A percentile compares a stretch with the other conserved stretches of the same genome.
These are phyloP conservation scores for Starmerella powellii DNA, from an alignment of 805 yeast genomes.

Conservation along the genomic window DNA sequence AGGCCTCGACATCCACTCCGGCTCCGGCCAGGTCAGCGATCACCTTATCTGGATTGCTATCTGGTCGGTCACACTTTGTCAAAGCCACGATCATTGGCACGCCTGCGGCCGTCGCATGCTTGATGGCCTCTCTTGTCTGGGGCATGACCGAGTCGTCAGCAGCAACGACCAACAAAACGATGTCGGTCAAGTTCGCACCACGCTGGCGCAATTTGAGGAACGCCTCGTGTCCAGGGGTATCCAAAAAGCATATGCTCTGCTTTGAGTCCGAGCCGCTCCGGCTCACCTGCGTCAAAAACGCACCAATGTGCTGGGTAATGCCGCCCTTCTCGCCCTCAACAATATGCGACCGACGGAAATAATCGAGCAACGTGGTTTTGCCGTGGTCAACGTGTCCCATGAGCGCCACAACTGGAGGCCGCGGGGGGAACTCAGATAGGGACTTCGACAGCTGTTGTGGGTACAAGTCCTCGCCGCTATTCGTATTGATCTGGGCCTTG, in stretches of 20 bases:
- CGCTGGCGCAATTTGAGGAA: slow-evolving; percentile 92
- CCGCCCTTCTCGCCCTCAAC: slow-evolving; percentile 88
- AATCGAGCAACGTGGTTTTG: slow-evolving; percentile 85
- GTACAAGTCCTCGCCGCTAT: slow-evolving; percentile 47
- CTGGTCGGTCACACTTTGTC: slow-evolving; percentile 79
- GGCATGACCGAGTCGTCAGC: slow-evolving; percentile 98
- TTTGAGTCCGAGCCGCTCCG: slow-evolving; percentile 32
- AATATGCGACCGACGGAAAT: slow-evolving; percentile 69
- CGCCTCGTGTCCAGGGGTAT: slow-evolving; percentile 98
- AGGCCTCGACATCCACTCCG: slow-evolving; percentile 77
- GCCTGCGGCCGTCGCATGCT: slow-evolving; percentile 71
- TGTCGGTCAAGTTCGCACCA: slow-evolving; percentile 90
- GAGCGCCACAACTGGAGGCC: slow-evolving; percentile 92
- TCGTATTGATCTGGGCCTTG: slow-evolving; percentile 43
- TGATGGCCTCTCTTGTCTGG: slow-evolving; percentile 89
- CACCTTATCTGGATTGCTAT: slow-evolving; percentile 62
- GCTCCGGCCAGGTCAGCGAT: slow-evolving; percentile 62
- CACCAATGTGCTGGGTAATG: slow-evolving; percentile 96
- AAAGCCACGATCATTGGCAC: slow-evolving; percentile 84
- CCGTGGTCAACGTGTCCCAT: slow-evolving; percentile 99
- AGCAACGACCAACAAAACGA: slow-evolving; percentile 84
- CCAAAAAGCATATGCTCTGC: slow-evolving; percentile 77
- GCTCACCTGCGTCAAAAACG: slow-evolving; percentile 85
- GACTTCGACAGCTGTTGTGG: slow-evolving; percentile 39
- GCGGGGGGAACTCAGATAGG: slow-evolving; percentile 38